Base-by-base conservation (phyloP, 2,329 filamentous ascomycete species). In the Trichophyton schoenleinii region DNA sequence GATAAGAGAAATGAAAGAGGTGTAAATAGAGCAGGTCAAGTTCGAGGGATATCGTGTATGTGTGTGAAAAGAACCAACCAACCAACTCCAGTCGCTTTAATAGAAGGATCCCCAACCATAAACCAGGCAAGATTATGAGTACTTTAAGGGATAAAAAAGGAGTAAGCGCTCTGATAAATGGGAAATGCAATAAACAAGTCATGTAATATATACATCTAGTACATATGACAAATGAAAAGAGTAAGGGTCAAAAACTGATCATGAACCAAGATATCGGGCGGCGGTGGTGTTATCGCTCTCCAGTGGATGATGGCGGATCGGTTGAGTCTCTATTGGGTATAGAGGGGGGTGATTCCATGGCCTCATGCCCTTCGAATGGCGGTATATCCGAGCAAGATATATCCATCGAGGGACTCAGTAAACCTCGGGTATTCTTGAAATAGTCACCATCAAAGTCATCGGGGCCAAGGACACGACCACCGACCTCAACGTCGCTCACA, bases 401-500 rank as follows among this genome's bases (percentile, higher is more conserved):
- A 41, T 57, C 61, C 13, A 38, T 46, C 15, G 59, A 64, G 41
- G 72, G 68, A 60, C 73, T 75, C 25, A 75, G 64, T 6, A 75
- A 68, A 2, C 67, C 71, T 25, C 67, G 69, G 38, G 18, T 36
- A 6, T 67, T 66, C 28, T 69, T 69, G 34, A 74, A 70, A 69
- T 46, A 73, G 67, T 44, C 66, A 64, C 70, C 74, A n/a, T 71
- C 70, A 9, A 74, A 75, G 57, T 91, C 87, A 64, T 92, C 88
- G 0, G 81, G 79, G 2, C 82, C 79, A 2, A 96, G 78, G 1
- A 96, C 87, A 22, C 90, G 83, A 0, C 91, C 91, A 11, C 91
- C 90, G 2, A 96, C 77, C 67, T 88, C 83, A 38, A 95, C 80
- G 68, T 97, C 92, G 66, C 85, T 88, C 7, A 88, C 83, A 34